phyloP scores from a whole-genome alignment of 2,329 filamentous ascomycete species.

The Ophiostoma sp. region DNA sequence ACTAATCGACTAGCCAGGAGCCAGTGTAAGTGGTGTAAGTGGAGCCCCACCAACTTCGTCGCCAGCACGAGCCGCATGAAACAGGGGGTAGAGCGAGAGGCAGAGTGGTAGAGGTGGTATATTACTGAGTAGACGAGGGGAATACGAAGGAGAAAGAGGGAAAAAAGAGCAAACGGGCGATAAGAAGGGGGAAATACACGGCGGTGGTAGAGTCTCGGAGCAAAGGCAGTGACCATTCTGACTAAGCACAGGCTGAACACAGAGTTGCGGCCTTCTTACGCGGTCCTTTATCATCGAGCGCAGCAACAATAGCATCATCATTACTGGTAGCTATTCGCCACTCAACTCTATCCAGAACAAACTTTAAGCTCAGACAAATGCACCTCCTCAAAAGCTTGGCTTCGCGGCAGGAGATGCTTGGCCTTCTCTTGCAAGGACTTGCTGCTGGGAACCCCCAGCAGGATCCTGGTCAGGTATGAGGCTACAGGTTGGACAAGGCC shows the following conservation, averaged over 20 bases:
- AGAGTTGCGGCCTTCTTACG: no score
- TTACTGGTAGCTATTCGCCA: not conserved
- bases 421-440: not conserved
- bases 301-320: not conserved
- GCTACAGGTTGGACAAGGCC: not conserved
- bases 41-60: not conserved
- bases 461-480: not conserved
- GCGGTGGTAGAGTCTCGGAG: not conserved
- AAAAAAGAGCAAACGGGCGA: not conserved
- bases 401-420: slow-evolving; percentile 5
- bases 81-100: slow-evolving; percentile 1
- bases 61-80: slow-evolving; percentile 13
- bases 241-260: not conserved
- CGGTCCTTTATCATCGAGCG: no score
- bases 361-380: slow-evolving; percentile 12
- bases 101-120: not conserved
- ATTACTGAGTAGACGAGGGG: no score
- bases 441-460: not conserved
- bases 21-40: not conserved
- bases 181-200: not conserved
- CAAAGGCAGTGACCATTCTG: not conserved
- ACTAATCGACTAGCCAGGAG: not conserved
- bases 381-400: slow-evolving; percentile 1
- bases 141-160: not conserved
- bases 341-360: not conserved